These are phyloP conservation scores for Coprinellus micaceus DNA, from an alignment of 768 basidiomycete genomes.

Conservation along the genomic window DNA sequence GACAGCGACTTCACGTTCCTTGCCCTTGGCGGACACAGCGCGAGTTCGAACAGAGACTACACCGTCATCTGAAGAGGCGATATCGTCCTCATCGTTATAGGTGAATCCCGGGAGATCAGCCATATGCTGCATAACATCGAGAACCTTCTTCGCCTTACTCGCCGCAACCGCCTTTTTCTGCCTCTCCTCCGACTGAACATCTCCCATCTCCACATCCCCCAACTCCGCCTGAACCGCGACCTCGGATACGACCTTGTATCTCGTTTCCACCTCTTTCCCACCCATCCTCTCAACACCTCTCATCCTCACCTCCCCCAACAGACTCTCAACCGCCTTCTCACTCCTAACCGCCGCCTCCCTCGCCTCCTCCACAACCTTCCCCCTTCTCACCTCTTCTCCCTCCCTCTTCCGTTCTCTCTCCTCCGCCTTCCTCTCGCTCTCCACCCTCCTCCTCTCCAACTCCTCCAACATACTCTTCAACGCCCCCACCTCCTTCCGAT, in stretches of 20 bases:
- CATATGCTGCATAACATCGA: constrained; percentile 9
- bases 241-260: too few species aligned
- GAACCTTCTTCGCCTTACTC: not conserved
- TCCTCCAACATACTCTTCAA: not conserved
- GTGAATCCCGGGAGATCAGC: not conserved
- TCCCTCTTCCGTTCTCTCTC: not conserved
- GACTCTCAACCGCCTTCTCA: too few species aligned
- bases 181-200: not conserved
- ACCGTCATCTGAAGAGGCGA: not conserved
- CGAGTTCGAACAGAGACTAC: too few species aligned
- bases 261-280: not conserved
- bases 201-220: not conserved
- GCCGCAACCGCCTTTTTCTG: not conserved
- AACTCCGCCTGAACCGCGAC: not conserved
- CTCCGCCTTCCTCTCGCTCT: not conserved
- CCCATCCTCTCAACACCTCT: not conserved
- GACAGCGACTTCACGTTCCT: constrained; percentile 1
- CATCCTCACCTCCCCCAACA: not conserved
- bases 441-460: not conserved
- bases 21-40: constrained; percentile 1
- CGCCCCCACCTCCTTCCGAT: not conserved
- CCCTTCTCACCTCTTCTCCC: not conserved
- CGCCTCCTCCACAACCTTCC: too few species aligned
- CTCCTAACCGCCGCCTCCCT: too few species aligned
- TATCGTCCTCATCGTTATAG: not conserved